Base-by-base conservation (phyloP, 306 rosid genomes). In the Cyclanthera cordifolia region DNA sequence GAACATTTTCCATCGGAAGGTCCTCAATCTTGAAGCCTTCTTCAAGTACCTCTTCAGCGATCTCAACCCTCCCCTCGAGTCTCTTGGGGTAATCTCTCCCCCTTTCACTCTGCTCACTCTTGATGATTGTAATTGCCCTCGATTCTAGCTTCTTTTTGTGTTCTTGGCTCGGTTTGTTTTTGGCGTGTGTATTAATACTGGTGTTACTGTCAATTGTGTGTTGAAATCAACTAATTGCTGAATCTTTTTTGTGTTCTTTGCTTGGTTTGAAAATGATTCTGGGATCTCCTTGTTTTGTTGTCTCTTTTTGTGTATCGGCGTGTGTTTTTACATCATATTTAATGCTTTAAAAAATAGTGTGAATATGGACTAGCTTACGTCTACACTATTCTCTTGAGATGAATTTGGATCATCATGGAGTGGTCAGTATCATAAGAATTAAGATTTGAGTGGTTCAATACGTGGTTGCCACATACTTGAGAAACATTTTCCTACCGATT, bases 21-120 rank as follows among this genome's bases (percentile, higher is more conserved):
- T 77, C 21, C 76, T 94, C 72, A 74, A 85, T 34, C 91, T 90
- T 57, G 97, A 90, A 17, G 77, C 83, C 69, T 94, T 94, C 82
- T 90, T 94, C 73, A 86, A 83, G 81, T 86, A 74, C 71, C 88
- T 94, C 51, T 86, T 85, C 81, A 54, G 87, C 75, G 95, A 90
- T 34, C 32, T 8, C 48, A 90, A 94, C 54, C 85, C 80, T 15
- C 86, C 99, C 21, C 58, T 76, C 0, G 74, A 89, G 48, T 58
- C 86, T 66, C 57, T 5, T 71, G 85, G 78, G 87, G 98, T 90
- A 77, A 48, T 12, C 19, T 47, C 0, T 34, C 41, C 19, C 9
- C 8, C 13, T 41, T 8, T 20, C 27, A 25, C 60, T 27, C 32
- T 16, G 4, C 7, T 69, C 59, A 23, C 25, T 39, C 28, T 65